Conservation (phyloP, 305 asterid species). For the Withania somnifera region DNA sequence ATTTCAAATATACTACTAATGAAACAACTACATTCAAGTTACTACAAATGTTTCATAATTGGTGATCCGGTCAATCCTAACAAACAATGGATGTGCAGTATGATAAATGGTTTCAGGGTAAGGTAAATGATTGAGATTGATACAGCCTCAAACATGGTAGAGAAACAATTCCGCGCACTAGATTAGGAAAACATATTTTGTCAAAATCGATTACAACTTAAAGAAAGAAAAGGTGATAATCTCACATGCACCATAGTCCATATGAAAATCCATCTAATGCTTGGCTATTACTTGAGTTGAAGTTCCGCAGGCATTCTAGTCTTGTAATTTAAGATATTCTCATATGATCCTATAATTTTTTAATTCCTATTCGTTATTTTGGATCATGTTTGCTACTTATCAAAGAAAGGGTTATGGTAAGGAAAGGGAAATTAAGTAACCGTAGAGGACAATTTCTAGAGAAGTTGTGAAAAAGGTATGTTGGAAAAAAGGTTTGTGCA, state of each 20-base stretch:
- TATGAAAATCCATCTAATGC: not conserved
- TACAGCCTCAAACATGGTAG: not conserved
- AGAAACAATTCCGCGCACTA: not conserved
- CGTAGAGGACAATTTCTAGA: not conserved
- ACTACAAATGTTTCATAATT: not conserved
- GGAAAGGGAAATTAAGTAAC: not conserved
- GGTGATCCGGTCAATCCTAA: not conserved
- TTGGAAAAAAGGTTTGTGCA: not conserved
- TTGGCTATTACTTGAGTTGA: not conserved
- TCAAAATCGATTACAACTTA: not conserved
- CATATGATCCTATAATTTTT: not conserved
- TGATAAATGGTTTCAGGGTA: not conserved
- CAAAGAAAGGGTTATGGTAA: not conserved
- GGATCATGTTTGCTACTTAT: not conserved
- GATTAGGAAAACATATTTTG: not conserved
- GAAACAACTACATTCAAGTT: not conserved
- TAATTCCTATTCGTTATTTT: not conserved
- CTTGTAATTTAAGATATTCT: not conserved
- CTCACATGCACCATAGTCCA: not conserved
- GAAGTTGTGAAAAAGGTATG: not conserved
- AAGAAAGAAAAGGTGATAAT: not conserved
- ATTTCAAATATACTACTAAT: not conserved
- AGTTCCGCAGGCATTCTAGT: not conserved
- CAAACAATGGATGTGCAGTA: not conserved
- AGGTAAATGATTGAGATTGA: not conserved